Evolutionary conservation across 2,329 filamentous ascomycete species (phyloP).

Genomic region (Chaetomiaceae sp.): DNA sequence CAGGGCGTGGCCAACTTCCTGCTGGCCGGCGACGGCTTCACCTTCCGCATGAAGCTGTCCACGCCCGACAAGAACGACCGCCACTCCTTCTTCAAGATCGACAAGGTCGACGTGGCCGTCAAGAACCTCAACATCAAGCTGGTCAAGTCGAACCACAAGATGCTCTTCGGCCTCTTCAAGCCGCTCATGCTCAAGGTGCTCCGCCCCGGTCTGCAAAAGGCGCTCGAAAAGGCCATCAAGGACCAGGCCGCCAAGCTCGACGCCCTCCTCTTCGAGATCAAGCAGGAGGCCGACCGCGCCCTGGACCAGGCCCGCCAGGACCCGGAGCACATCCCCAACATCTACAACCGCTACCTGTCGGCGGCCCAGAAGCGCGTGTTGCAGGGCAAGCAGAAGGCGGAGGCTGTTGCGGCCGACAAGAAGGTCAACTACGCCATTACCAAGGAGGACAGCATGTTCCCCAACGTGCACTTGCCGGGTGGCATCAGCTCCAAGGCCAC

Average conservation of each 20-base stretch:
- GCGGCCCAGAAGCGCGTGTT: conserved; percentile 70
- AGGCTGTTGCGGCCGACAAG: conserved; percentile 57
- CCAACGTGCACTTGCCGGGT: conserved; percentile 76
- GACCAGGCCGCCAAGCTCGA: conserved; percentile 76
- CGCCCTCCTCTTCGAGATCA: conserved; percentile 66
- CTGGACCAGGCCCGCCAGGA: conserved; percentile 61
- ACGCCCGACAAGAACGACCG: conserved; percentile 71
- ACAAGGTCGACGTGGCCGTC: conserved; percentile 79
- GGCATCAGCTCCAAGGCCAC: conserved; percentile 92
- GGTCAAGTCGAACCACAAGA: conserved; percentile 92
- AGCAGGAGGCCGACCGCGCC: conserved; percentile 75
- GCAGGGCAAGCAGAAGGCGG: conserved; percentile 73
- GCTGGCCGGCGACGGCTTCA: conserved; percentile 80
- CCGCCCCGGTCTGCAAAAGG: conserved; percentile 79
- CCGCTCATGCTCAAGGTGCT: conserved; percentile 80
- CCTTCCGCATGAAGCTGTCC: conserved; percentile 86
- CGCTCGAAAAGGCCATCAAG: conserved; percentile 82
- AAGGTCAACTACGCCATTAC: conserved; percentile 81
- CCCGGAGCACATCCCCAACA: conserved; percentile 70
- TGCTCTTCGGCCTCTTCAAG: conserved; percentile 83
- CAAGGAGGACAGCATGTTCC: conserved; percentile 84
- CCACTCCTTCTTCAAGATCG: conserved; percentile 89
- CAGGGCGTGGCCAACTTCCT: conserved; percentile 84
- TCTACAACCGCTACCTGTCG: conserved; percentile 78
- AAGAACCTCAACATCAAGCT: conserved; percentile 82